Conservation (phyloP, 176 grass and related monocot species). For the Oryza australiensis region DNA sequence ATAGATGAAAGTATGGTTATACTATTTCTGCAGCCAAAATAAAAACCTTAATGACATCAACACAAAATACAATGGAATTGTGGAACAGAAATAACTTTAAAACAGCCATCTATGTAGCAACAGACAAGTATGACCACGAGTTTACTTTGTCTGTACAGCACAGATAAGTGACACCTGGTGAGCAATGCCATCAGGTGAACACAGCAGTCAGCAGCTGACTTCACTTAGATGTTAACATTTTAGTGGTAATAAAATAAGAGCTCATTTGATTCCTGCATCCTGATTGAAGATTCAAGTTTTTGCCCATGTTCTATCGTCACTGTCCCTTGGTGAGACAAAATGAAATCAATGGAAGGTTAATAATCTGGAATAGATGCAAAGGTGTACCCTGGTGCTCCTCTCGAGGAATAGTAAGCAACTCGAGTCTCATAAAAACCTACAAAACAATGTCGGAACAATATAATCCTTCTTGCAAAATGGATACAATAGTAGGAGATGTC, state of each 20-base stretch:
- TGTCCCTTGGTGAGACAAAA: not conserved
- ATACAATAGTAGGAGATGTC: not conserved
- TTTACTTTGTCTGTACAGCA: not conserved
- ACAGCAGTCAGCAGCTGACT: conserved; percentile 1
- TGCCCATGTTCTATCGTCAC: conserved; percentile 18
- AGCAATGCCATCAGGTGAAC: not conserved
- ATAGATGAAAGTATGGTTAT: not conserved
- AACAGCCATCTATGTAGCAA: not conserved
- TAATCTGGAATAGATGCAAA: conserved; percentile 90
- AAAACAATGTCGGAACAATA: conserved; percentile 5
- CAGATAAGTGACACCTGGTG: not conserved
- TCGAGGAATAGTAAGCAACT: conserved; percentile 96
- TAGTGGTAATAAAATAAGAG: not conserved
- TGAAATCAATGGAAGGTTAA: conserved; percentile 29
- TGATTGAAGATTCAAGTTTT: not conserved
- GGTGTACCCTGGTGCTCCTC: conserved; percentile 78
- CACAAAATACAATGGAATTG: not conserved
- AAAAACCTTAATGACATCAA: not conserved
- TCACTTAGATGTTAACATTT: conserved; percentile 24
- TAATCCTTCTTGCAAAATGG: not conserved
- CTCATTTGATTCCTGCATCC: not conserved
- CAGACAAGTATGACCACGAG: not conserved
- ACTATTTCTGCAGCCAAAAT: not conserved
- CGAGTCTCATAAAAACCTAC: conserved; percentile 93
- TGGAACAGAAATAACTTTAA: not conserved